Evolutionary conservation across 352 stramenopile species (phyloP).

Genomic region (Phytopythium boreale): DNA sequence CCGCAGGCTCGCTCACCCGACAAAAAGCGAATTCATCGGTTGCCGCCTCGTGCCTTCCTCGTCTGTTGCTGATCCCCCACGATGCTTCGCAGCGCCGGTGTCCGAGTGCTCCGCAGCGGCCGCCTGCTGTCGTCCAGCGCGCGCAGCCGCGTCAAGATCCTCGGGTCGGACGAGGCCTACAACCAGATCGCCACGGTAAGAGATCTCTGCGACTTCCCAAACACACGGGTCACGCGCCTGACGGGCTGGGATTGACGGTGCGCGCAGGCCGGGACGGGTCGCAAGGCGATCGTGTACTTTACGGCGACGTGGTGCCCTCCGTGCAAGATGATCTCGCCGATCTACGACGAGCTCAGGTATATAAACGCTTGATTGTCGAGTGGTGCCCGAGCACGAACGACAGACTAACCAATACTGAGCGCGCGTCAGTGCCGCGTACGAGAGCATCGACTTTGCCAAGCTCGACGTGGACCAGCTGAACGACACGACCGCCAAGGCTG

Average conservation of each 20-base stretch:
- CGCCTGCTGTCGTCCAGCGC: conserved; percentile 32
- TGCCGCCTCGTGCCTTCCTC: background rate
- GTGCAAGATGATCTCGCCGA: conserved; percentile 89
- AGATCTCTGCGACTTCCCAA: too few relatives aligned
- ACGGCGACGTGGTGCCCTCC: conserved; percentile 89
- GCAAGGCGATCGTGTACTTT: conserved; percentile 88
- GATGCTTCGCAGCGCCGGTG: conserved; percentile 31
- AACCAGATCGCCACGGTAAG: conserved; percentile 58
- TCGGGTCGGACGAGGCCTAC: conserved; percentile 74
- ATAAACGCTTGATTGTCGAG: background rate
- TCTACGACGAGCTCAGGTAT: conserved; percentile 85
- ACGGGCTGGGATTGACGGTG: background rate
- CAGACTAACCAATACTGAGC: background rate
- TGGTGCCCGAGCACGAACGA: background rate
- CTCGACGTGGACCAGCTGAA: conserved; percentile 83
- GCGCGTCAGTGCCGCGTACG: conserved; percentile 40
- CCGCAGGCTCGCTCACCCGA: background rate
- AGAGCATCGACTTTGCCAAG: conserved; percentile 81
- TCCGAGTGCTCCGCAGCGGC: conserved; percentile 19
- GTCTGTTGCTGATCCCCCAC: background rate
- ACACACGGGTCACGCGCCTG: background rate
- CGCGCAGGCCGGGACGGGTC: conserved; percentile 47
- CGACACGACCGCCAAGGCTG: conserved; percentile 73
- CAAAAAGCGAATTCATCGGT: background rate
- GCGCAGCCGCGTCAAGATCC: conserved; percentile 66